Evolutionary conservation across 345 rosid species (phyloP), one percentile per base, ranked within the genome.

Genomic region (Hibiscus trionum): DNA sequence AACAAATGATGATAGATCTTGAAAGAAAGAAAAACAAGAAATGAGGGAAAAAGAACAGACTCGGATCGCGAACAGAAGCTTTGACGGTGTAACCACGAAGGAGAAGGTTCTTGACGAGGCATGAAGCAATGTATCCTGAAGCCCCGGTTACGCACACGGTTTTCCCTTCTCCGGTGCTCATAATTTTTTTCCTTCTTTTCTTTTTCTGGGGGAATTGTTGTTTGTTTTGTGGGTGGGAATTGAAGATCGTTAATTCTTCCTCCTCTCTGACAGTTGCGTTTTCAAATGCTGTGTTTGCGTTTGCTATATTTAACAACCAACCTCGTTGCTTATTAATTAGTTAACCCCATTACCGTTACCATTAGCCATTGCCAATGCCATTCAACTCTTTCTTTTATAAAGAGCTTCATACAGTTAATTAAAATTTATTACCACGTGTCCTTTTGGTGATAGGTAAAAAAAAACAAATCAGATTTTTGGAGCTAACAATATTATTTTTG

Each of bases 121-220:
- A 82, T 56, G 86, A 83, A 0, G 87, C 90, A n/a, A 84, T 57
- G 77, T 62, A 86, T 31, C 90, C 86, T 5, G 85, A 82, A 31
- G 82, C 88, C 72, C 86, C 91, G 5, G 82, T 87, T 73, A 87
- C 84, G 35, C 87, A 80, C 17, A 83, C 88, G 37, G 77, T 78
- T 58, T 80, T 73, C 58, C 76, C 81, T 75, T 42, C 57, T 16
- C 76, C 69, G 17, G 0, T 65, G 35, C 69, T 65, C 69, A 65
- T 65, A 47, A 11, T 47, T 47, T 47, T 42, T 42, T 4, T 11
- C 1, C 1, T 33, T 14, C 2, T 16, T 27, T 14, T 2, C 15
- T 3, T 24, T 37, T 37, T 37, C 42, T 37, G 1, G 15, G n/a
- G 49, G 14, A 11, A 44, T 1, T n/a, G 42, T 35, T 44, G 47